Evolutionary conservation across 2,329 filamentous ascomycete species (phyloP).

Genomic region (Ilyonectria sp.): DNA sequence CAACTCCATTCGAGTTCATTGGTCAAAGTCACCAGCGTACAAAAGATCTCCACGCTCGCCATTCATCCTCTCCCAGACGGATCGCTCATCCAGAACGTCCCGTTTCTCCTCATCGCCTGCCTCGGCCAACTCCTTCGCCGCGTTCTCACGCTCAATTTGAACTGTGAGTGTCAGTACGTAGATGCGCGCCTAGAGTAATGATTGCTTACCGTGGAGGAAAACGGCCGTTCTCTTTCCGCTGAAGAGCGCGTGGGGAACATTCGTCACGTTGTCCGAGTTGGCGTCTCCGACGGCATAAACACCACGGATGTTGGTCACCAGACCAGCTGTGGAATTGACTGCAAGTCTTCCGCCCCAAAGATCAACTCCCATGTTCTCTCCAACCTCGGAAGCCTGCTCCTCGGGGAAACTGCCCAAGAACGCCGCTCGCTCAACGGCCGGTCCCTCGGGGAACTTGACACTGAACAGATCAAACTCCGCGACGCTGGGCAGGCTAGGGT

Average conservation of each 20-base stretch:
- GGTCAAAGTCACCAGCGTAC: slow-evolving; percentile 61
- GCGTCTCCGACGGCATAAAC: slow-evolving; percentile 73
- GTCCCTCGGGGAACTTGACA: slow-evolving; percentile 65
- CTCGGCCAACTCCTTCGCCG: slow-evolving; percentile 52
- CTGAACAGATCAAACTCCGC: slow-evolving; percentile 70
- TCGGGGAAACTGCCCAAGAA: slow-evolving; percentile 66
- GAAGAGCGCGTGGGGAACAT: slow-evolving; percentile 73
- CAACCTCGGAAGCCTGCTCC: slow-evolving; percentile 64
- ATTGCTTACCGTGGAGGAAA: slow-evolving; percentile 67
- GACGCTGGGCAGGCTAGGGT: slow-evolving; percentile 59
- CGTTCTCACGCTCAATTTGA: slow-evolving; percentile 59
- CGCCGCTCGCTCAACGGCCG: slow-evolving; percentile 61
- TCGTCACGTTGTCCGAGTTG: slow-evolving; percentile 72
- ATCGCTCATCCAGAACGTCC: slow-evolving; percentile 55
- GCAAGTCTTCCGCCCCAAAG: slow-evolving; percentile 62
- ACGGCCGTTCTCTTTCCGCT: slow-evolving; percentile 72
- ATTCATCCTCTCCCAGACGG: slow-evolving; percentile 64
- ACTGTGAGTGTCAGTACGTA: slow-evolving; percentile 44
- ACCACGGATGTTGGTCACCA: slow-evolving; percentile 66
- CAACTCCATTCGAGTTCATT: slow-evolving; percentile 17
- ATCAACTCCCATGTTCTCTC: slow-evolving; percentile 62
- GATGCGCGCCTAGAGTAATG: background rate
- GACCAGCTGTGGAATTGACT: slow-evolving; percentile 57
- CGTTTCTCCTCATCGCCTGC: slow-evolving; percentile 45
- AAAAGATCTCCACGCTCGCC: slow-evolving; percentile 59